These are phyloP conservation scores for Vigna trinervia DNA, from an alignment of 306 rosid species.

Conservation along the genomic window DNA sequence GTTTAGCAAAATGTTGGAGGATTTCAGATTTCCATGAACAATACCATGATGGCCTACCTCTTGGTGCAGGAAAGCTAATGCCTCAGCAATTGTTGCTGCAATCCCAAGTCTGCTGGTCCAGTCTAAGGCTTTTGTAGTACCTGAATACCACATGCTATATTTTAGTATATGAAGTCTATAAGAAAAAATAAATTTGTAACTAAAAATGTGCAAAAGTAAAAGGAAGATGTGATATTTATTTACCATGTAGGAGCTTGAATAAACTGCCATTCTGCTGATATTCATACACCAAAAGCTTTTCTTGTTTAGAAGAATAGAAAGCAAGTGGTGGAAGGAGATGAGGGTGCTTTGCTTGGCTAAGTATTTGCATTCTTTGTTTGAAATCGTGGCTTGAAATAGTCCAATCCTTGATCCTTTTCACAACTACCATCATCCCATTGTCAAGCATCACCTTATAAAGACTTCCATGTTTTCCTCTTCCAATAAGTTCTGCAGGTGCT, in stretches of 20 bases:
- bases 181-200: not conserved
- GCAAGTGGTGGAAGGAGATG: slow-evolving; percentile 71
- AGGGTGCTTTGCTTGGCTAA: slow-evolving; percentile 65
- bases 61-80: slow-evolving; percentile 79
- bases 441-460: slow-evolving; percentile 76
- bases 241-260: slow-evolving; percentile 81
- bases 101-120: slow-evolving; percentile 72
- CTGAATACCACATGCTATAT: slow-evolving; percentile 50
- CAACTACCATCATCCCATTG: slow-evolving; percentile 64
- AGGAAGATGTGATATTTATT: slow-evolving; percentile 25
- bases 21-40: slow-evolving; percentile 77
- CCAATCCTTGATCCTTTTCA: slow-evolving; percentile 76
- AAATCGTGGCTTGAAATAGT: slow-evolving; percentile 60
- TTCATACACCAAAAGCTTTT: slow-evolving; percentile 88
- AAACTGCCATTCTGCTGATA: slow-evolving; percentile 78
- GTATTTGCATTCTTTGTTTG: slow-evolving; percentile 66
- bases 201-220: not conserved
- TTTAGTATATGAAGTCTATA: not conserved
- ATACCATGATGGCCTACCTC: slow-evolving; percentile 63
- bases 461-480: slow-evolving; percentile 78
- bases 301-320: slow-evolving; percentile 72
- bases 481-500: slow-evolving; percentile 90
- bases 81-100: slow-evolving; percentile 64
- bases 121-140: slow-evolving; percentile 59
- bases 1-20: slow-evolving; percentile 78